phyloP scores from a whole-genome alignment of 1,284 basidiomycete species.

The Agaricales sp. region DNA sequence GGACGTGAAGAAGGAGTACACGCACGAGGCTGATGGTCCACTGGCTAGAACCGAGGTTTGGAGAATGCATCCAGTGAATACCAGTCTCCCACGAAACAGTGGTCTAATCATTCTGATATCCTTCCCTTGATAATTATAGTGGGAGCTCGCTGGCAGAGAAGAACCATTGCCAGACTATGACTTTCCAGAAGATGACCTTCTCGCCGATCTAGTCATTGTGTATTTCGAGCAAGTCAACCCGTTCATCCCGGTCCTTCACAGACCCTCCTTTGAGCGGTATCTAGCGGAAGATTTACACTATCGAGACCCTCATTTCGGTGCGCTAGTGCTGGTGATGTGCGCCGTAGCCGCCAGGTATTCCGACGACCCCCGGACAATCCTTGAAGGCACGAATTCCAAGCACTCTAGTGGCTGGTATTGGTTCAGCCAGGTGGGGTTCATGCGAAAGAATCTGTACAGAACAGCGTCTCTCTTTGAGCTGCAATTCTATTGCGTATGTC shows the following conservation, averaged over 20 bases:
- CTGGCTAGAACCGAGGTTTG: constrained; percentile 24
- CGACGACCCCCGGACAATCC: constrained; percentile 51
- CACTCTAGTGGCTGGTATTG: constrained; percentile 63
- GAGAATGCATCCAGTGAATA: constrained; percentile 23
- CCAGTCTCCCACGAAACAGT: constrained; percentile 2
- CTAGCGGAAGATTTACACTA: constrained; percentile 37
- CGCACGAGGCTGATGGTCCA: constrained; percentile 16
- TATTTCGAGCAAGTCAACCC: constrained; percentile 48
- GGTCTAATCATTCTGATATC: constrained; percentile 2
- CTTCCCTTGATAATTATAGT: constrained; percentile 12
- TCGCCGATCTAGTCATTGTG: constrained; percentile 33
- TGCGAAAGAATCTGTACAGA: constrained; percentile 37
- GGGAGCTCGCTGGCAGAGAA: constrained; percentile 20
- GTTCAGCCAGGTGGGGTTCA: constrained; percentile 43
- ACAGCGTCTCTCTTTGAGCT: constrained; percentile 52
- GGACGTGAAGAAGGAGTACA: constrained; percentile 34
- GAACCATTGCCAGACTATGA: constrained; percentile 9
- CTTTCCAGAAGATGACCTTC: constrained; percentile 12
- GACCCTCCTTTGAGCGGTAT: constrained; percentile 43
- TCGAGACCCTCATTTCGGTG: constrained; percentile 40
- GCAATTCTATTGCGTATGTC: constrained; percentile 41
- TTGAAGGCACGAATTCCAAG: constrained; percentile 24
- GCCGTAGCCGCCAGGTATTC: constrained; percentile 52
- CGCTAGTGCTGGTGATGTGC: constrained; percentile 48
- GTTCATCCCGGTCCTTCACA: constrained; percentile 50